Conservation (phyloP, 805 yeast species). For the Ogataea angusta region DNA sequence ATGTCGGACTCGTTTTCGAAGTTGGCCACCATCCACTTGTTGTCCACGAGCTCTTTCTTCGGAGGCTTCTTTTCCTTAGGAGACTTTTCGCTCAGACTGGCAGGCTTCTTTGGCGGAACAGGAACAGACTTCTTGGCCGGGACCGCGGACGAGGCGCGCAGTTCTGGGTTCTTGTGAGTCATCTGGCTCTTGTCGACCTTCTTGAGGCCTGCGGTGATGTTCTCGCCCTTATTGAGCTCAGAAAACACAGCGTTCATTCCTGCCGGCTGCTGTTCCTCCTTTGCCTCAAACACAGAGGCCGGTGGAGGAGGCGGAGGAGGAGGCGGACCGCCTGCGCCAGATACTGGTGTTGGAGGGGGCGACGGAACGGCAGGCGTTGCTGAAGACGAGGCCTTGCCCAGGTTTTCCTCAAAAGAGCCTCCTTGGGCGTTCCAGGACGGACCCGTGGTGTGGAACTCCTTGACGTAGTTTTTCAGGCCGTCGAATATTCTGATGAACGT, state of each 20-base stretch:
- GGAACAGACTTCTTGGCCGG: conserved; percentile 56
- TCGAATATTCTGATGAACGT: conserved; percentile 60
- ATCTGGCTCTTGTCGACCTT: conserved; percentile 91
- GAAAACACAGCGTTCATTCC: conserved; percentile 90
- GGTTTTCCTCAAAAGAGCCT: conserved; percentile 59
- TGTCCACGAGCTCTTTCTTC: conserved; percentile 71
- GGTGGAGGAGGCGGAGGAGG: conserved; percentile 95
- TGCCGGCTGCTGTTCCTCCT: conserved; percentile 36
- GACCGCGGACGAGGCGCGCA: conserved; percentile 57
- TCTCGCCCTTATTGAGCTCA: conserved; percentile 83
- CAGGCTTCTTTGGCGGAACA: conserved; percentile 80
- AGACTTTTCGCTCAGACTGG: conserved; percentile 42
- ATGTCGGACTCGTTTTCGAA: conserved; percentile 61
- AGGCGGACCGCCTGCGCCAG: conserved; percentile 39
- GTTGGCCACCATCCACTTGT: conserved; percentile 87
- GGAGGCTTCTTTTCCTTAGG: conserved; percentile 39
- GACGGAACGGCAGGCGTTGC: conserved; percentile 14
- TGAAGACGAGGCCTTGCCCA: conserved; percentile 19
- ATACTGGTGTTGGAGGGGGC: conserved; percentile 24
- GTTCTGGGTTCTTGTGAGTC: conserved; percentile 88
- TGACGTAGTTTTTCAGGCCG: conserved; percentile 67
- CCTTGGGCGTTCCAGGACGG: conserved; percentile 64
- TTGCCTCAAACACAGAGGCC: conserved; percentile 75
- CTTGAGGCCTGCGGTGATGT: conserved; percentile 78
- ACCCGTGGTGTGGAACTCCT: conserved; percentile 81